phyloP scores from a whole-genome alignment of 2,329 filamentous ascomycete species.

The Claviceps sp. region DNA sequence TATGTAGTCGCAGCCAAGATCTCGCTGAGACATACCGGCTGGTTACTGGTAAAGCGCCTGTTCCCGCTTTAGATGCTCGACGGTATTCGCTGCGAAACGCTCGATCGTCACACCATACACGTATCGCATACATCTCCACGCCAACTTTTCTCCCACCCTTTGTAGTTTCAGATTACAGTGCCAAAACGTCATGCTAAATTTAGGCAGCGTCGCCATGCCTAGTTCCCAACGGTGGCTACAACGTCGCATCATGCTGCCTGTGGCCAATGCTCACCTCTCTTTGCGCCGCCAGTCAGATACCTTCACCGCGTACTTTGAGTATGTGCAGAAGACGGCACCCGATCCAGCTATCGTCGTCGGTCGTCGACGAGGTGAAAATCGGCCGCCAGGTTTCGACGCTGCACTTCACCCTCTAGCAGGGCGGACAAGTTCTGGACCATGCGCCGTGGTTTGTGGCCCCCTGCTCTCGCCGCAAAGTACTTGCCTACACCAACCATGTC shows the following conservation, averaged over 20 bases:
- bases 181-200: background rate
- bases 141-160: slow-evolving; percentile 3
- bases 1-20: too few species aligned
- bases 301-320: slow-evolving; percentile 22
- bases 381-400: slow-evolving; percentile 2
- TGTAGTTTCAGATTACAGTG: too few species aligned
- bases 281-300: slow-evolving; percentile 18
- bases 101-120: slow-evolving; percentile 11
- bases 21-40: background rate
- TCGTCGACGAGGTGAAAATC: slow-evolving; percentile 7
- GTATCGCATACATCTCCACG: slow-evolving; percentile 12
- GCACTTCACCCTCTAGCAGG: slow-evolving; percentile 21
- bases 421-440: slow-evolving; percentile 10
- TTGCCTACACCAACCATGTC: slow-evolving; percentile 20
- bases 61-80: background rate
- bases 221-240: slow-evolving; percentile 29
- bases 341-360: slow-evolving; percentile 19
- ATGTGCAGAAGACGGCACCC: slow-evolving; percentile 18
- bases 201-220: background rate
- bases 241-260: slow-evolving; percentile 20
- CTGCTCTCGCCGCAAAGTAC: slow-evolving; percentile 15
- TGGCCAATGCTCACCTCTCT: slow-evolving; percentile 16
- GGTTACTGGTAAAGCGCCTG: background rate
- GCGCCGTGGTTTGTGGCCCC: slow-evolving; percentile 18
- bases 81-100: slow-evolving; percentile 10